phyloP scores from a whole-genome alignment of 2,329 filamentous ascomycete genomes.

The Metarhizium album region DNA sequence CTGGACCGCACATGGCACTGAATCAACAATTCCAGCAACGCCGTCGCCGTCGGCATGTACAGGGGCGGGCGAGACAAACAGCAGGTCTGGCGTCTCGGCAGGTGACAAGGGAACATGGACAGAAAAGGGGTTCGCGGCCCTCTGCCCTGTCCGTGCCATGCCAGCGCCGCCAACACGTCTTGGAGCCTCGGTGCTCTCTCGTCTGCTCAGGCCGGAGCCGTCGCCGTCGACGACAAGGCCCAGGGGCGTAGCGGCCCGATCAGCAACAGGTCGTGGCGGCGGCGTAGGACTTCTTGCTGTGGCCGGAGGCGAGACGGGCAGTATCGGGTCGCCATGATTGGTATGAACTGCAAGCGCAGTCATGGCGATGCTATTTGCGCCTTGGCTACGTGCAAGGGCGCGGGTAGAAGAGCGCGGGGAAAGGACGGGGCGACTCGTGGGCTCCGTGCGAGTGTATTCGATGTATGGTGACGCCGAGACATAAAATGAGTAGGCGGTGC shows the following conservation, averaged over 20 bases:
- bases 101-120: constrained; percentile 8
- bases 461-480: neutral
- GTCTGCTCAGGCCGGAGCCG: neutral
- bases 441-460: neutral
- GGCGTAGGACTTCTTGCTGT: constrained; percentile 3
- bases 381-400: neutral
- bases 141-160: neutral
- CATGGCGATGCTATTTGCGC: constrained; percentile 2
- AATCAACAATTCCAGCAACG: constrained; percentile 2
- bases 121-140: too few species aligned
- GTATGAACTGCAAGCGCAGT: neutral
- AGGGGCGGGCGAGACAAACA: neutral
- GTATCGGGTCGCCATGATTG: neutral
- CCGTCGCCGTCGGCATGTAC: neutral
- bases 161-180: neutral
- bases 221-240: constrained; percentile 10
- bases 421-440: neutral
- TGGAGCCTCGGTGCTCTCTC: neutral
- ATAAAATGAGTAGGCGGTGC: neutral
- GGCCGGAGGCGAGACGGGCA: constrained; percentile 4
- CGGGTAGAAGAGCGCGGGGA: neutral
- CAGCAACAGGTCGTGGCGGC: constrained; percentile 7
- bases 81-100: constrained; percentile 8
- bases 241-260: constrained; percentile 12
- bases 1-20: constrained; percentile 1